Evolutionary conservation across 75 land plant species (phyloP).

Genomic region (Pinus taeda): DNA sequence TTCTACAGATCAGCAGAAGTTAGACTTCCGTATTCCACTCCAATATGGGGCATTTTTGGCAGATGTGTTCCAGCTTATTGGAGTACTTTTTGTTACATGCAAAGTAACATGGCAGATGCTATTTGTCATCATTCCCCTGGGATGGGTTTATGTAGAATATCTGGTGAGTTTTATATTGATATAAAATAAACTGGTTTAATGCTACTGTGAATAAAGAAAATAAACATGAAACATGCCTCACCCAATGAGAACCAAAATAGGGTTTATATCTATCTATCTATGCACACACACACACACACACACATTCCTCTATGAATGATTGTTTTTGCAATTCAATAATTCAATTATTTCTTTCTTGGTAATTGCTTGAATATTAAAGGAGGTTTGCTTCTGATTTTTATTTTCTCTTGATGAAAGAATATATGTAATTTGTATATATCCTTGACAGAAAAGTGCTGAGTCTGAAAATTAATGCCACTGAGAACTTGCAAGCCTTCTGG

Average conservation of each 20-base stretch:
- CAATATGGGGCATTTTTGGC: constrained; percentile 16
- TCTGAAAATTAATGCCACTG: background rate
- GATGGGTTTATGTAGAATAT: constrained; percentile 18
- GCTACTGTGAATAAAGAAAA: background rate
- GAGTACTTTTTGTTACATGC: constrained; percentile 35
- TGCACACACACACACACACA: no score
- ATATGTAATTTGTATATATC: background rate
- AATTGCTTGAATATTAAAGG: background rate
- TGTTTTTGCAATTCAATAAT: background rate
- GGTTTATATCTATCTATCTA: no score
- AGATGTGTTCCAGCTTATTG: constrained; percentile 21
- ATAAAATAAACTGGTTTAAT: constrained; percentile 4
- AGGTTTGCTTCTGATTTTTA: background rate
- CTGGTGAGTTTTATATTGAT: constrained; percentile 20
- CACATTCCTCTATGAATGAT: no score
- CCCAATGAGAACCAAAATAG: no score
- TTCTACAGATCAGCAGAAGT: constrained; percentile 31
- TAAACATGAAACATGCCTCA: background rate
- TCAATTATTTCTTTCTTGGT: background rate
- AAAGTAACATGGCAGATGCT: constrained; percentile 42
- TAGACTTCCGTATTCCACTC: constrained; percentile 26
- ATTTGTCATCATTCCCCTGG: constrained; percentile 35
- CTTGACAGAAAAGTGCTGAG: background rate
- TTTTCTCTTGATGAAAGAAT: background rate
- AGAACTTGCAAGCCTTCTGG: background rate